phyloP scores from a whole-genome alignment of 805 yeast genomes.

The Debaryomyces prosopidis region DNA sequence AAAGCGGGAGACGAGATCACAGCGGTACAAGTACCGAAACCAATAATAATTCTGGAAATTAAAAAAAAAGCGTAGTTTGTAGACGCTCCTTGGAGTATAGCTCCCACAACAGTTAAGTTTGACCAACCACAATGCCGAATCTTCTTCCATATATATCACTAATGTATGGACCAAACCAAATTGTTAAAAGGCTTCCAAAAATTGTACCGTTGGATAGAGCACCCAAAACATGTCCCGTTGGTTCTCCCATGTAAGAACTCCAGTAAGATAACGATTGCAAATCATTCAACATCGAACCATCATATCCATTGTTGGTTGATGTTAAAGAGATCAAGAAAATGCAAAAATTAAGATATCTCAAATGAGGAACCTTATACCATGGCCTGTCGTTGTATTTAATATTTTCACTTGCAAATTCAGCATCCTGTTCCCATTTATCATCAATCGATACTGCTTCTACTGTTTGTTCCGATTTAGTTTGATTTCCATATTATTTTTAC shows the following conservation, averaged over 20 bases:
- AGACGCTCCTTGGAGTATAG: constrained; percentile 38
- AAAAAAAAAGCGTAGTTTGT: constrained; percentile 39
- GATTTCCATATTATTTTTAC: too few relatives aligned
- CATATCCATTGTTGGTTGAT: constrained; percentile 50
- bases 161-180: constrained; percentile 25
- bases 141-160: constrained; percentile 46
- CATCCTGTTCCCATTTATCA: not conserved
- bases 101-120: constrained; percentile 29
- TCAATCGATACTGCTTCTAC: not conserved
- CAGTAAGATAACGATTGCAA: constrained; percentile 47
- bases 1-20: constrained; percentile 48
- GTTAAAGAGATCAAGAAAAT: constrained; percentile 44
- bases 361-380: constrained; percentile 38
- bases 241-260: constrained; percentile 39
- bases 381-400: constrained; percentile 9
- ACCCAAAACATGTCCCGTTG: constrained; percentile 40
- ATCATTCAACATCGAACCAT: constrained; percentile 52
- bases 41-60: constrained; percentile 47
- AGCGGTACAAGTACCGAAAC: constrained; percentile 45
- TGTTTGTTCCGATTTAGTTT: not conserved
- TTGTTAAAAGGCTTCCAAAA: constrained; percentile 39
- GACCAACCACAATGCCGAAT: constrained; percentile 24
- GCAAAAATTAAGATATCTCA: constrained; percentile 35
- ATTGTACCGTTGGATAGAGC: constrained; percentile 41
- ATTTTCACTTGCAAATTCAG: not conserved